Base-by-base conservation (phyloP, 208 protist species). In the Trypanosoma vivax region DNA sequence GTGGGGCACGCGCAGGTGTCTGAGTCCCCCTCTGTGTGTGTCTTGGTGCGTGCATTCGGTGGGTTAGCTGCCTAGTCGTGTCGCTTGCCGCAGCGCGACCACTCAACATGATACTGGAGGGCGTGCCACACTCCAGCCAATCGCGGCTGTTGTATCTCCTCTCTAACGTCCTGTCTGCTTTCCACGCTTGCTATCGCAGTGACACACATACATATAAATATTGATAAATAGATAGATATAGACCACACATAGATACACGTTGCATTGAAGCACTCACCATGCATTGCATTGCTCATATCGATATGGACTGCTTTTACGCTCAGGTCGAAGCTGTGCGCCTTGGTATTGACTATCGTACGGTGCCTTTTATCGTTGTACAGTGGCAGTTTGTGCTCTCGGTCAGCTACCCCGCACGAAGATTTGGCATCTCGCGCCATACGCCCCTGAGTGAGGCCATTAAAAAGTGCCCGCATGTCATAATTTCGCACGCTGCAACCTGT, bases 231-330 rank as follows among this genome's bases (percentile, higher is more conserved):
- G 23, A 13, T 52, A 5, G 5, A 23, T 45, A 45, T 45, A 38
- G n/a, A 39, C 14, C 34, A 42, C 29, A 35, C 6, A 38, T 33
- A 34, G 13, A 37, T 23, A 11, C 19, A 11, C 11, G 3, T 65
- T 38, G 23, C 53, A 46, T 45, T 11, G 16, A 34, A 9, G 2
- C 1, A 21, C 5, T 6, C 39, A 29, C 11, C 16, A 70, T 76
- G 65, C 60, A 66, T 7, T 81, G 74, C 68, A 90, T 96, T 27
- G 73, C 59, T 40, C 91, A 94, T 70, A 58, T 95, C 14, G 87
- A 96, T 62, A 86, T 95, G 76, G 91, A 96, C 59, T 94, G 81
- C 76, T 96, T 96, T 64, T 96, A 95, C 63, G 87, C 82, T 1
- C 86, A 95, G 45, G 87, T 94, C 46, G 91, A 95, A 72, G 79